These are phyloP conservation scores for Ligustrum vulgare DNA, from an alignment of 257 asterid species.

Conservation along the genomic window DNA sequence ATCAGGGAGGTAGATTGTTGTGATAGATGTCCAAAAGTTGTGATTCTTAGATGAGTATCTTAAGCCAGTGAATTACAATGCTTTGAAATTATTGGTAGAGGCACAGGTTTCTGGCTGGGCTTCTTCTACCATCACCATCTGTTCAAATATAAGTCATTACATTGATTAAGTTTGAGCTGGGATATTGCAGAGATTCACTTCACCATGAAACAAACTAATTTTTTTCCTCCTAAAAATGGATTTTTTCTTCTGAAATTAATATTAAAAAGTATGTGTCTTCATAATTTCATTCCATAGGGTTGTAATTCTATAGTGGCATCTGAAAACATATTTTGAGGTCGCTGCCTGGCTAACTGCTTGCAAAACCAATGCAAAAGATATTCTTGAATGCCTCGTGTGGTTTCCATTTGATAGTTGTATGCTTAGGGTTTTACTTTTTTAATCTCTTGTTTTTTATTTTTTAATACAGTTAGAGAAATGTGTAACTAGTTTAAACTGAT, in stretches of 20 bases:
- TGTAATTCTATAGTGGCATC: not conserved
- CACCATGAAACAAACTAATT: constrained; percentile 2
- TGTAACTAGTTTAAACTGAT: constrained; percentile 20
- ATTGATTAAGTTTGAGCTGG: constrained; percentile 4
- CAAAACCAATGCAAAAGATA: not conserved
- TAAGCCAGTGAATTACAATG: not conserved
- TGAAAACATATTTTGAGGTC: not conserved
- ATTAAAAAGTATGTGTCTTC: not conserved
- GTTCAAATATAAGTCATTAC: not conserved
- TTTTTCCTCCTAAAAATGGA: not conserved
- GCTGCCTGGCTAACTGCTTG: not conserved
- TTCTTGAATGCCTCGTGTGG: constrained; percentile 5
- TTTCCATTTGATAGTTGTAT: constrained; percentile 5
- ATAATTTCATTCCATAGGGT: not conserved
- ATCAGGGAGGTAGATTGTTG: not conserved
- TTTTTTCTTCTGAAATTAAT: constrained; percentile 3
- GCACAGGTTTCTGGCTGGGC: not conserved
- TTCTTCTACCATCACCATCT: not conserved
- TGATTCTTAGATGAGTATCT: not conserved
- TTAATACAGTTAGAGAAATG: not conserved
- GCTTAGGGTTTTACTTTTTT: no score
- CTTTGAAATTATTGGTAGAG: not conserved
- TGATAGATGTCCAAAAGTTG: not conserved
- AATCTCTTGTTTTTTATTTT: not conserved
- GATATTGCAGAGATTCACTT: not conserved